Percentiles rank a stretch among this genome's conserved stretches.
phyloP scores from a whole-genome alignment of 768 basidiomycete genomes.

The Hortiboletus campestris region DNA sequence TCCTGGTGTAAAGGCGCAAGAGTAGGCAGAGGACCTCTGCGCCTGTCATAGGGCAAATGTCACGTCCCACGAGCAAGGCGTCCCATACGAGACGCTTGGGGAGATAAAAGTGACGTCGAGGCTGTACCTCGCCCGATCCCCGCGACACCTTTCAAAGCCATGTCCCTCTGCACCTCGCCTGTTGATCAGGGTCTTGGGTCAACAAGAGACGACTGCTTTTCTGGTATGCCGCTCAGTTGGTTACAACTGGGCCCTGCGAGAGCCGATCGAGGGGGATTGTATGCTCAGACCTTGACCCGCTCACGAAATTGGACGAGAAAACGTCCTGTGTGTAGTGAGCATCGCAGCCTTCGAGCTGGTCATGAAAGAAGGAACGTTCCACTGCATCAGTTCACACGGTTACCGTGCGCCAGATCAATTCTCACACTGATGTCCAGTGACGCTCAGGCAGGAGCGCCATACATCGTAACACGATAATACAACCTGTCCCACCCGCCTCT shows the following conservation, averaged over 20 bases:
- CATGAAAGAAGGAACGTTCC: not conserved
- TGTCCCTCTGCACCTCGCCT: slow-evolving; percentile 18
- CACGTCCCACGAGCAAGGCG: slow-evolving; percentile 20
- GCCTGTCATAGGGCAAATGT: too few species aligned
- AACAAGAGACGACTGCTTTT: slow-evolving; percentile 41
- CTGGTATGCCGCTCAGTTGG: slow-evolving; percentile 65
- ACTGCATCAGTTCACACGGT: not conserved
- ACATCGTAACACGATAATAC: not conserved
- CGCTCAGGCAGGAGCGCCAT: not conserved
- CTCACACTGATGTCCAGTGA: not conserved
- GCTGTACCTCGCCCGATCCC: slow-evolving; percentile 44
- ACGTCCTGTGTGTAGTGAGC: slow-evolving; percentile 58
- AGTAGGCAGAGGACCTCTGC: fast-evolving
- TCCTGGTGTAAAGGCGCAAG: not conserved
- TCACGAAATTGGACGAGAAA: slow-evolving; percentile 44
- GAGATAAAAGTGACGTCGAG: slow-evolving; percentile 9
- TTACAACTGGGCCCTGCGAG: slow-evolving; percentile 62
- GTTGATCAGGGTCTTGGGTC: slow-evolving; percentile 42
- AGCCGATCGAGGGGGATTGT: slow-evolving; percentile 59
- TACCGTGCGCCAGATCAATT: too few species aligned
- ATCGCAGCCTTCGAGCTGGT: slow-evolving; percentile 63
- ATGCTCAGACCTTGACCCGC: slow-evolving; percentile 85
- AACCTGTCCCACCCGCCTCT: slow-evolving; percentile 21
- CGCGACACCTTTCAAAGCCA: slow-evolving; percentile 54
- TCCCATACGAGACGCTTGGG: slow-evolving; percentile 12